Evolutionary conservation across 2,329 filamentous ascomycete genomes (phyloP).

Genomic region (Didymellaceae sp.): DNA sequence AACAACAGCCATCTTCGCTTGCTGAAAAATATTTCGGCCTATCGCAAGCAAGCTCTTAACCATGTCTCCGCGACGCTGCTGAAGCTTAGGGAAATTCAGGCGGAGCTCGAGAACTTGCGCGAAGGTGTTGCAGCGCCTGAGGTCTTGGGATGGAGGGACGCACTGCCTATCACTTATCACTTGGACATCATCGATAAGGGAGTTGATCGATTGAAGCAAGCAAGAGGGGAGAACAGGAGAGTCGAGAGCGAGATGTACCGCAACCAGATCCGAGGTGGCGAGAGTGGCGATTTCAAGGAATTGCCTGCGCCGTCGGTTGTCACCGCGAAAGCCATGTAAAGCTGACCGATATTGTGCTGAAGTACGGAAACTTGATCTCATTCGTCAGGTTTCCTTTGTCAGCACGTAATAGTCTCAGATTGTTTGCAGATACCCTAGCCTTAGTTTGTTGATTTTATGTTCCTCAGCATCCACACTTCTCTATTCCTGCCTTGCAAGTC

Average conservation of each 20-base stretch:
- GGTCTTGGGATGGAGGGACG: conserved; percentile 58
- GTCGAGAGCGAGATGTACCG: conserved; percentile 62
- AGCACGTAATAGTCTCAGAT: too few relatives aligned
- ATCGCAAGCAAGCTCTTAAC: conserved; percentile 69
- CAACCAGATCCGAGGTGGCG: conserved; percentile 26
- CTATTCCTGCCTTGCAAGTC: not conserved
- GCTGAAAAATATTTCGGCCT: conserved; percentile 68
- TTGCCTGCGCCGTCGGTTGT: conserved; percentile 26
- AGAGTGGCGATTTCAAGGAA: conserved; percentile 17
- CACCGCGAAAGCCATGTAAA: conserved; percentile 18
- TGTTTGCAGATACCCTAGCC: conserved; percentile 9
- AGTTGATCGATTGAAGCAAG: conserved; percentile 72
- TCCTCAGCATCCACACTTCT: not conserved
- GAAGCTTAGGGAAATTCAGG: conserved; percentile 75
- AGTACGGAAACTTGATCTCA: too few relatives aligned
- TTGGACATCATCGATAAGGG: conserved; percentile 76
- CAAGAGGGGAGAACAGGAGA: conserved; percentile 64
- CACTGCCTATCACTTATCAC: conserved; percentile 73
- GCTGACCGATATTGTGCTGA: not conserved
- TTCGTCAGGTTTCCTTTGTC: too few relatives aligned
- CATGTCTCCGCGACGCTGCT: conserved; percentile 74
- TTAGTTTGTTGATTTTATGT: not conserved
- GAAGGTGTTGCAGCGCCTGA: conserved; percentile 73
- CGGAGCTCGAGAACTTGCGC: conserved; percentile 72
- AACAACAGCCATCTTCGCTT: conserved; percentile 69